Percentiles rank a stretch among this genome's conserved stretches.
These are phyloP conservation scores for Pseudopediastrum boryanum DNA, from an alignment of 139 green algal genomes.

Conservation along the genomic window DNA sequence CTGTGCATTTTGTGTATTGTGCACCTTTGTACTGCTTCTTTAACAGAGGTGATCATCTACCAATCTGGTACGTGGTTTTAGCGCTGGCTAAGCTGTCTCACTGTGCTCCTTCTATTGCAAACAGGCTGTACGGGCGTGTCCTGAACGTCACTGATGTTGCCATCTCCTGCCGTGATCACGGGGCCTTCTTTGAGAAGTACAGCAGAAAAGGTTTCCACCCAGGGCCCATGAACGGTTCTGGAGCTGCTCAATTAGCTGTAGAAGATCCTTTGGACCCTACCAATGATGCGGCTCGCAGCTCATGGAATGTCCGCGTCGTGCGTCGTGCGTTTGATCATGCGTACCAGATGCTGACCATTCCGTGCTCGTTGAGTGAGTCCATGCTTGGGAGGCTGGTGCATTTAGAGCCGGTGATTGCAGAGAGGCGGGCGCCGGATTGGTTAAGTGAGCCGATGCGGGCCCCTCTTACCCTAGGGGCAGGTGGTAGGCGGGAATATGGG, in stretches of 20 bases:
- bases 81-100: not conserved
- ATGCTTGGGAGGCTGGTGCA: slow-evolving; percentile 69
- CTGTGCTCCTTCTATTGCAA: not conserved
- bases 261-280: slow-evolving; percentile 75
- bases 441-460: not conserved
- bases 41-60: not conserved
- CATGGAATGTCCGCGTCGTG: slow-evolving; percentile 70
- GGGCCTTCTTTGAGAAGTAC: slow-evolving; percentile 58
- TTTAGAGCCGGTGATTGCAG: slow-evolving; percentile 53
- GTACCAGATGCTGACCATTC: slow-evolving; percentile 57
- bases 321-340: slow-evolving; percentile 60
- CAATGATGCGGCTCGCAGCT: slow-evolving; percentile 57
- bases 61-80: not conserved
- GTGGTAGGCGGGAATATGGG: not conserved
- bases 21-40: not conserved
- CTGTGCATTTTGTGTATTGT: not conserved
- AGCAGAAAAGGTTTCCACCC: slow-evolving; percentile 5
- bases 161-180: slow-evolving; percentile 47
- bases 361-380: slow-evolving; percentile 35
- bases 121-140: slow-evolving; percentile 52
- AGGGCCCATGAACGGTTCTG: not conserved
- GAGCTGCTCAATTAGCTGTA: slow-evolving; percentile 61
- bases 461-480: not conserved
- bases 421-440: slow-evolving; percentile 26
- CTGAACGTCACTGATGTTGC: slow-evolving; percentile 51